phyloP scores from a whole-genome alignment of 768 basidiomycete species.

The Pleurotus cornucopiae region DNA sequence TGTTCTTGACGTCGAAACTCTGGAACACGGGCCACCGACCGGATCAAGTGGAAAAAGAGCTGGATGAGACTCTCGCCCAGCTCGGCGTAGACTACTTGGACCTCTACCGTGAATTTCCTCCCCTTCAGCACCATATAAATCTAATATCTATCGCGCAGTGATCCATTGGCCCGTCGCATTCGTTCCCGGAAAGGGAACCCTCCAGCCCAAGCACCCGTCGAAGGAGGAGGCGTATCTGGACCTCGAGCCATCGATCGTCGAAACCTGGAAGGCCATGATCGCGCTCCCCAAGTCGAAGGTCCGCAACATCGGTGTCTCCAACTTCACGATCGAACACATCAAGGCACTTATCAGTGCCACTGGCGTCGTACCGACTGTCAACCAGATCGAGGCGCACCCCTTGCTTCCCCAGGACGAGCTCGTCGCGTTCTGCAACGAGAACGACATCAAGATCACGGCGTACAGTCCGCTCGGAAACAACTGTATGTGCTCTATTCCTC shows the following conservation, averaged over 20 bases:
- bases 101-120: constrained; percentile 56
- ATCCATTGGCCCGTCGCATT: constrained; percentile 82
- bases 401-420: constrained; percentile 73
- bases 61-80: constrained; percentile 71
- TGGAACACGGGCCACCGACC: constrained; percentile 78
- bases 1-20: constrained; percentile 79
- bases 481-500: constrained; percentile 29
- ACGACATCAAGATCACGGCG: constrained; percentile 65
- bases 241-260: constrained; percentile 53
- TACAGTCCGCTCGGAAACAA: constrained; percentile 81
- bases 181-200: constrained; percentile 41
- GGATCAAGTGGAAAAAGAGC: constrained; percentile 62
- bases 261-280: constrained; percentile 83
- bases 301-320: constrained; percentile 67
- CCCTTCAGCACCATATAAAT: no score
- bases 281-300: constrained; percentile 70
- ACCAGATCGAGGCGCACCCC: constrained; percentile 86
- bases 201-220: constrained; percentile 47
- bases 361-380: constrained; percentile 58
- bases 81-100: constrained; percentile 78
- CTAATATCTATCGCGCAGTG: constrained; percentile 33
- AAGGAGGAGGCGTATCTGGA: constrained; percentile 53
- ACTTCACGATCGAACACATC: constrained; percentile 67
- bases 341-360: constrained; percentile 66
- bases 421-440: constrained; percentile 60